Conservation (phyloP, 768 basidiomycete species). For the Pisolithus marmoratus region DNA sequence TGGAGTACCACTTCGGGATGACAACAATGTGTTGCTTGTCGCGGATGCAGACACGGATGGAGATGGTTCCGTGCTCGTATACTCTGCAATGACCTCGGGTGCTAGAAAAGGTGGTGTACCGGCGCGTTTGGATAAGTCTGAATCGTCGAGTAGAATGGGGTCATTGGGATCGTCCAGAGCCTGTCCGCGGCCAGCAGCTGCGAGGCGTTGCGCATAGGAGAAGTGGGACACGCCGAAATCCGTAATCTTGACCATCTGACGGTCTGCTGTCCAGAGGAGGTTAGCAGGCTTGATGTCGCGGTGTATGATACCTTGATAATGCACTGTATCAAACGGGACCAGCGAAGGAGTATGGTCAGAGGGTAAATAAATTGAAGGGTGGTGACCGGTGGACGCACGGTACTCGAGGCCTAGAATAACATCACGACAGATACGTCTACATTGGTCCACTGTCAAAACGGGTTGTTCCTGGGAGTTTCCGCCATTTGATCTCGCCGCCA, state of each 20-base stretch:
- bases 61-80: conserved; percentile 31
- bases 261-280: conserved; percentile 84
- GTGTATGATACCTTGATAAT: conserved; percentile 97
- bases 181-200: conserved; percentile 46
- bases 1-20: conserved; percentile 23
- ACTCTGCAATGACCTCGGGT: conserved; percentile 86
- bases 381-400: conserved; percentile 48
- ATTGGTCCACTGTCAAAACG: conserved; percentile 76
- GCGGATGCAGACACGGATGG: conserved; percentile 28
- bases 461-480: conserved; percentile 59
- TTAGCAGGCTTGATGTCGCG: conserved; percentile 99
- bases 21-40: conserved; percentile 26
- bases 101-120: conserved; percentile 96
- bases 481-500: conserved; percentile 94
- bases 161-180: conserved; percentile 45
- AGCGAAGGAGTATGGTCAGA: conserved; percentile 1
- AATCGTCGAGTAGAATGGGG: conserved; percentile 72
- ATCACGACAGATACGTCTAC: conserved; percentile 84
- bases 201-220: conserved; percentile 80
- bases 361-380: conserved; percentile 7
- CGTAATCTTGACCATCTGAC: conserved; percentile 89
- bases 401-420: conserved; percentile 94
- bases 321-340: conserved; percentile 50
- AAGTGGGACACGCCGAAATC: conserved; percentile 99
- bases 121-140: conserved; percentile 83